Base-by-base conservation (phyloP, 2,329 filamentous ascomycete species). In the Berkeleyomyces basicola region DNA sequence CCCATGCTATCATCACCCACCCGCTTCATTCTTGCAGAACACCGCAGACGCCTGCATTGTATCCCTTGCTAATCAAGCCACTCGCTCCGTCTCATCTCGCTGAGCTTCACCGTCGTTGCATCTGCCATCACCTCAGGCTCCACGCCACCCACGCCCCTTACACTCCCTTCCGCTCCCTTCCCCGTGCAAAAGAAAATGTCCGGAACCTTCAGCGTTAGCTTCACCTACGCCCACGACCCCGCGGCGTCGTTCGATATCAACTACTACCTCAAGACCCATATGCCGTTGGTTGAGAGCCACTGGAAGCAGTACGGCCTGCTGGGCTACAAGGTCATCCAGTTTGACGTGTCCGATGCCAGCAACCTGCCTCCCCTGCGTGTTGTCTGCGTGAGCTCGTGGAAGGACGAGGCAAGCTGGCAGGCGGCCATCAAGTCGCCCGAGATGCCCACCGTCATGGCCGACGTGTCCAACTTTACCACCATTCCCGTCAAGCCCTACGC, bases 221-320 rank as follows among this genome's bases (percentile, higher is more conserved):
- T 64, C 33, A 46, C 57, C 31, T 64, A 64, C 60, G 44, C n/a
- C 11, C 43, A 47, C 40, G 61, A 47, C 44, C 46, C 63, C 9
- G 46, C 40, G 37, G 47, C 69, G 44, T 70, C 70, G 65, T 80
- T 79, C 71, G 69, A 80, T 70, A 70, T 77, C 66, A 71, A 77
- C 42, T 80, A 79, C 72, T 80, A 79, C 68, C 67, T 78, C 44
- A 62, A 67, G 2, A 73, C 66, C 23, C 77, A 80, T 71, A 76
- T 80, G 74, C 72, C 74, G 1, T 69, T 79, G 2, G 74, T 74
- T 14, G 64, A 68, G 37, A 70, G 72, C 58, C 65, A 67, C 36
- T 79, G 77, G 76, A 65, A 61, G 0, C 64, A 68, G 1, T 67
- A 70, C 59, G 78, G 78, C 47, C 68, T 79, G 3, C 71, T 71